Conservation (phyloP, 1,284 basidiomycete species). For the Gomphus bonarii region DNA sequence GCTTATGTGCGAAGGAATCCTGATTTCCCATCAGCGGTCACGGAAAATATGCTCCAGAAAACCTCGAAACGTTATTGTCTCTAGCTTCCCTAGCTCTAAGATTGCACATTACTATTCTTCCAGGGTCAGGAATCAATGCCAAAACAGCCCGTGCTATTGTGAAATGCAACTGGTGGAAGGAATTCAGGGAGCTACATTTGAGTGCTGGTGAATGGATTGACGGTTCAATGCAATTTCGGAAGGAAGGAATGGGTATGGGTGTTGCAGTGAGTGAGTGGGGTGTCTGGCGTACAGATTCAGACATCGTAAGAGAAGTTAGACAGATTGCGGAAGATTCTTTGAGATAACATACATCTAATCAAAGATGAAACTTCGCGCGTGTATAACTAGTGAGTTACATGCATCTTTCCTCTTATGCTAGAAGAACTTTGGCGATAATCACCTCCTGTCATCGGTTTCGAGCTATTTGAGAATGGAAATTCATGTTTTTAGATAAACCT, state of each 20-base stretch:
- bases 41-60: conserved; percentile 30
- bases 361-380: not conserved
- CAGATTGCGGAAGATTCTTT: conserved; percentile 18
- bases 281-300: conserved; percentile 50
- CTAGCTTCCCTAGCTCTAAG: not conserved
- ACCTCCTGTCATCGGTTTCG: conserved; percentile 41
- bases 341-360: not conserved
- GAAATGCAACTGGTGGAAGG: conserved; percentile 38
- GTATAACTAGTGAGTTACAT: too few relatives aligned
- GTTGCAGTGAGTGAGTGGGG: conserved; percentile 47
- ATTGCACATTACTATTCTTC: conserved; percentile 40
- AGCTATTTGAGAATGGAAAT: conserved; percentile 59
- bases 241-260: conserved; percentile 62
- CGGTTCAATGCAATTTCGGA: conserved; percentile 39
- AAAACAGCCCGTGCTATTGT: conserved; percentile 39
- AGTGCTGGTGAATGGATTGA: conserved; percentile 56
- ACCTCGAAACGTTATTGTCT: conserved; percentile 31
- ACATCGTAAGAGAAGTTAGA: conserved; percentile 42
- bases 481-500: conserved; percentile 59
- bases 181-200: conserved; percentile 57
- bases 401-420: not conserved
- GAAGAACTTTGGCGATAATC: conserved; percentile 28
- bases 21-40: conserved; percentile 14
- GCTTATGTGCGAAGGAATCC: not conserved
- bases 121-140: conserved; percentile 62